These are phyloP conservation scores for Quercus lobata DNA, from an alignment of 331 rosid species.

Conservation along the genomic window DNA sequence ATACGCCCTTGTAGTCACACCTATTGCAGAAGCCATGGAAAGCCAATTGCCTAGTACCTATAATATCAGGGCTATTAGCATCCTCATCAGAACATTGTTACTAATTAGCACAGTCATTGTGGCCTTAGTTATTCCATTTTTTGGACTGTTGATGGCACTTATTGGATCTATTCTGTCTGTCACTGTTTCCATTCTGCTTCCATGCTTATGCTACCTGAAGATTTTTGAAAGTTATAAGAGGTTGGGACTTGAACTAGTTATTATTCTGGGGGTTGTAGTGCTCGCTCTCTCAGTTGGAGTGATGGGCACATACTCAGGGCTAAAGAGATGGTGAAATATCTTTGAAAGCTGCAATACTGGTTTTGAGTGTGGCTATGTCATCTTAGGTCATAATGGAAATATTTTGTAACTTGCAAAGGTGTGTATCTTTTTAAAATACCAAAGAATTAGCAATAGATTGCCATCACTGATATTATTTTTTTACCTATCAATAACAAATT, in stretches of 20 bases:
- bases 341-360: too few species aligned
- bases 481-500: too few species aligned
- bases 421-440: too few species aligned
- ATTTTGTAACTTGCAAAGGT: too few species aligned
- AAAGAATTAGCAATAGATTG: too few species aligned
- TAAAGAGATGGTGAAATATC: too few species aligned
- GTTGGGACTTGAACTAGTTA: neutral
- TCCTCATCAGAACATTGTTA: neutral
- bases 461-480: too few species aligned
- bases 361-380: too few species aligned
- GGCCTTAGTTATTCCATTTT: constrained; percentile 5
- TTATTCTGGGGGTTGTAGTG: neutral
- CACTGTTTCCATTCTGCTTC: constrained; percentile 6
- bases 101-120: constrained; percentile 9
- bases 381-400: too few species aligned
- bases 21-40: constrained; percentile 10
- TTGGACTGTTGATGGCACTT: constrained; percentile 1
- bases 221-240: neutral
- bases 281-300: too few species aligned
- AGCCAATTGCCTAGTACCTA: neutral
- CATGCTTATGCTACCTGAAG: constrained; percentile 19
- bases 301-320: too few species aligned
- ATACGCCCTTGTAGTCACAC: constrained; percentile 7
- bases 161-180: constrained; percentile 6
- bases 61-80: neutral